Evolutionary conservation across 2,329 filamentous ascomycete genomes (phyloP), one percentile per base, ranked within the genome.

Genomic region (Dissoconium aciculare): DNA sequence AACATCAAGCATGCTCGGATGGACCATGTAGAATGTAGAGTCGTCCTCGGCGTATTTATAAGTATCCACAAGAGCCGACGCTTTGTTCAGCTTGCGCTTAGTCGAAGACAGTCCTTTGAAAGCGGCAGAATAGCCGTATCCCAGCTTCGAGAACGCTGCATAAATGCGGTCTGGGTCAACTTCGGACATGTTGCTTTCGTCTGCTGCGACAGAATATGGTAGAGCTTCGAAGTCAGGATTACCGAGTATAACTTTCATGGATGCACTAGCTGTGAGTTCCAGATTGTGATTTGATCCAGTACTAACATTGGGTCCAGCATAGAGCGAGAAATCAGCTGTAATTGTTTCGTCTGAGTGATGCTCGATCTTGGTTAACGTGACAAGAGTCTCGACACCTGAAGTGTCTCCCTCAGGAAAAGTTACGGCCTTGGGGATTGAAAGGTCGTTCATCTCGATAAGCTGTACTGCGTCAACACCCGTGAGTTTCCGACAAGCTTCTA

Each of bases 21-120:
- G 48, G 5, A 52, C 24, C 3, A 39, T 17, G n/a, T n/a, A n/a
- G 63, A 47, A 61, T 15, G 25, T 9, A 9, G 23, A 21, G 10
- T 32, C 32, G 17, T 15, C 13, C 5, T 19, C 27, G 12, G 11
- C 9, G 30, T 8, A 15, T 17, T 15, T 12, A 27, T 11, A 10
- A 15, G 26, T 27, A 12, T 11, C 15, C n/a, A 12, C 26, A 11
- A 3, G 4, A 23, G 15, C 16, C 16, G 13, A 8, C n/a, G 19
- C 19, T 23, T 23, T 8, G 13, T 15, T 5, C 11, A 28, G n/a
- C 5, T 15, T 12, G 5, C 33, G 24, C 5, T n/a, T 10, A 8
- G 31, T 12, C 4, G 6, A 23, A n/a, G 24, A 17, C 5, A 35
- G 11, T 3, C 14, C 13, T n/a, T 13, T 3, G 30, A 36, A 36